Conservation (phyloP, 148 eudicot species). For the Limonium bicolor region DNA sequence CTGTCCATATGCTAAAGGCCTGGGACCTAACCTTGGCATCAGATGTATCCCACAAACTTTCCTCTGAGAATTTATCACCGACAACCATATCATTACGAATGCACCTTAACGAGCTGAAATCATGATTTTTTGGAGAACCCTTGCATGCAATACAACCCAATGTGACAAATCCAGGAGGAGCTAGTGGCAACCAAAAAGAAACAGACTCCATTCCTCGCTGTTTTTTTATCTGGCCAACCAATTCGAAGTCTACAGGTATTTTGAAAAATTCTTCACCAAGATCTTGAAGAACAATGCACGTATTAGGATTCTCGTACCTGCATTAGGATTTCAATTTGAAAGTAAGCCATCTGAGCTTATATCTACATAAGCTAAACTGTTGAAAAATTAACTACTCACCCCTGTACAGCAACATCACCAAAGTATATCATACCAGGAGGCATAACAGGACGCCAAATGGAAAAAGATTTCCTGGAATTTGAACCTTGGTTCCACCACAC, state of each 20-base stretch:
- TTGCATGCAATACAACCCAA: constrained; percentile 87
- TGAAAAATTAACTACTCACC: constrained; percentile 28
- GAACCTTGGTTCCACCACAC: constrained; percentile 97
- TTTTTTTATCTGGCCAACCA: constrained; percentile 74
- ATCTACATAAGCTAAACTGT: constrained; percentile 2
- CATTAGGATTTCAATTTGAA: constrained; percentile 3
- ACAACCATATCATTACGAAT: constrained; percentile 85
- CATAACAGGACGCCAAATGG: constrained; percentile 91
- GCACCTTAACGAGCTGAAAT: constrained; percentile 65
- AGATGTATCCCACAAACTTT: constrained; percentile 79
- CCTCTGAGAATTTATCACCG: constrained; percentile 72
- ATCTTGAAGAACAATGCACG: constrained; percentile 71
- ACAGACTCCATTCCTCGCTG: constrained; percentile 48
- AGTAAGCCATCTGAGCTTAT: background rate
- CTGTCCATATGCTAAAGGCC: constrained; percentile 77
- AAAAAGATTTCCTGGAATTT: constrained; percentile 58
- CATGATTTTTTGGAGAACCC: constrained; percentile 60
- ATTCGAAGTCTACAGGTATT: constrained; percentile 49
- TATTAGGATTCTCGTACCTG: constrained; percentile 88
- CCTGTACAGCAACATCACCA: constrained; percentile 87
- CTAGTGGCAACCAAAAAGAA: constrained; percentile 90
- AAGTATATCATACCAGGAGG: constrained; percentile 83
- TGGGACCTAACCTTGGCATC: constrained; percentile 38
- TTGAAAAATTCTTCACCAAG: constrained; percentile 52
- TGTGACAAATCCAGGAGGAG: constrained; percentile 89